Conservation (phyloP, 2,329 filamentous ascomycete genomes). For the Fusarium sp. region DNA sequence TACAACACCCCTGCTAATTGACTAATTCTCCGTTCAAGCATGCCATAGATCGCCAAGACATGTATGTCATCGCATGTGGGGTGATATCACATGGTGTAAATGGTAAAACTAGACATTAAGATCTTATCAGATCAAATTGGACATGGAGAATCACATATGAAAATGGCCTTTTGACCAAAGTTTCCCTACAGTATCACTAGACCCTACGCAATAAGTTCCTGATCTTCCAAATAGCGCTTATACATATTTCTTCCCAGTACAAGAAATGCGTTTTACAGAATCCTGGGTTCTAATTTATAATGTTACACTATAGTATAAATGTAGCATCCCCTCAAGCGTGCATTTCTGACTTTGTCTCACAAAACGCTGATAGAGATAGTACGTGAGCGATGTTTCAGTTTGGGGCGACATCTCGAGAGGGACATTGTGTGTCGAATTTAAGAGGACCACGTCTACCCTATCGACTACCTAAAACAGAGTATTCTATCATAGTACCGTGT, state of each 20-base stretch:
- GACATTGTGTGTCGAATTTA: neutral
- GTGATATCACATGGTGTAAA: neutral
- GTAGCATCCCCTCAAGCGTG: constrained; percentile 76
- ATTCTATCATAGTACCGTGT: neutral
- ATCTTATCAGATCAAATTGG: constrained; percentile 20
- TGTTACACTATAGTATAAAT: constrained; percentile 84
- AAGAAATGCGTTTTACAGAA: constrained; percentile 62
- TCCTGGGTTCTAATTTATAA: constrained; percentile 74
- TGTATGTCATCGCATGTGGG: neutral
- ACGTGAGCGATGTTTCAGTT: constrained; percentile 68
- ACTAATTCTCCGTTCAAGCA: neutral
- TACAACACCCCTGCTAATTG: neutral
- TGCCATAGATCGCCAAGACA: constrained; percentile 9
- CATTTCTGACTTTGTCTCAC: constrained; percentile 56
- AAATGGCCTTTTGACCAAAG: rapidly evolving
- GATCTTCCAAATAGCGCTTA: constrained; percentile 2
- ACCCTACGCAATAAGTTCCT: constrained; percentile 26
- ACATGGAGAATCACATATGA: neutral
- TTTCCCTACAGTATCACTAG: constrained; percentile 5
- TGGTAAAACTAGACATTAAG: neutral
- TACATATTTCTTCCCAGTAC: rapidly evolving
- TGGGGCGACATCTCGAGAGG: neutral
- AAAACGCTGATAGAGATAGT: constrained; percentile 53
- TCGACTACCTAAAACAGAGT: neutral
- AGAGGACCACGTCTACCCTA: neutral